Percentiles rank a stretch among this genome's conserved stretches.
Conservation (phyloP, 768 basidiomycete species). For the Lactifluus echinatus region DNA sequence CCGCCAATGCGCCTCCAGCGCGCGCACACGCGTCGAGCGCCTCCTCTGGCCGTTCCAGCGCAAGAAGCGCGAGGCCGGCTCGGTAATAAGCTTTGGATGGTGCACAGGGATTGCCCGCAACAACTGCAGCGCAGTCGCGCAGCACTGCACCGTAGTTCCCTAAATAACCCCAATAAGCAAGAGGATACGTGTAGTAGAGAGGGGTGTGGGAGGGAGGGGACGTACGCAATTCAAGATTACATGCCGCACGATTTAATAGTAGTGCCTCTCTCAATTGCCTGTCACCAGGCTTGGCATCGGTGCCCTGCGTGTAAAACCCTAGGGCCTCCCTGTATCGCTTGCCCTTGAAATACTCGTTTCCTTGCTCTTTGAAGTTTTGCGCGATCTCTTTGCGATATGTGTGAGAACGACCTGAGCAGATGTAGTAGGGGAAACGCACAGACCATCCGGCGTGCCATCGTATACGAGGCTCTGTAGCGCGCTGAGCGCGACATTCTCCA, state of each 20-base stretch:
- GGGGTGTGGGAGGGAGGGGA: background rate
- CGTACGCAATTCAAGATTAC: slow-evolving; percentile 82
- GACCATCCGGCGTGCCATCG: slow-evolving; percentile 93
- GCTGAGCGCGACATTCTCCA: slow-evolving; percentile 58
- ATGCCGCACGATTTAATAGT: slow-evolving; percentile 85
- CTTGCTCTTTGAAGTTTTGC: slow-evolving; percentile 88
- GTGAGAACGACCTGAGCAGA: background rate
- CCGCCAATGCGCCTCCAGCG: slow-evolving; percentile 50
- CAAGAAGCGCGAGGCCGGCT: slow-evolving; percentile 67
- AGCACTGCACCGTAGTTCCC: slow-evolving; percentile 87
- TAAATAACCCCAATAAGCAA: slow-evolving; percentile 28
- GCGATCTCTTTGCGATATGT: slow-evolving; percentile 57
- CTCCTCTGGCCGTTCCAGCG: slow-evolving; percentile 69
- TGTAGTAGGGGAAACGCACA: slow-evolving; percentile 27
- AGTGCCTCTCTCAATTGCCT: slow-evolving; percentile 50
- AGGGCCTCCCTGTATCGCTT: slow-evolving; percentile 82
- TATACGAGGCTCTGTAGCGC: slow-evolving; percentile 81
- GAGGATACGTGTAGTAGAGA: background rate
- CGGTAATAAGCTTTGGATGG: slow-evolving; percentile 84
- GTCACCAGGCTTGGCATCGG: slow-evolving; percentile 77
- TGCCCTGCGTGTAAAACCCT: slow-evolving; percentile 82
- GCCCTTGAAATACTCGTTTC: slow-evolving; percentile 88
- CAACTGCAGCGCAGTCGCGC: slow-evolving; percentile 70
- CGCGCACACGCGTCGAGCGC: slow-evolving; percentile 74
- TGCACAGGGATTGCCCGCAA: slow-evolving; percentile 51